These are phyloP conservation scores for Didymella keratinophila DNA, from an alignment of 2,329 filamentous ascomycete genomes.

Conservation along the genomic window DNA sequence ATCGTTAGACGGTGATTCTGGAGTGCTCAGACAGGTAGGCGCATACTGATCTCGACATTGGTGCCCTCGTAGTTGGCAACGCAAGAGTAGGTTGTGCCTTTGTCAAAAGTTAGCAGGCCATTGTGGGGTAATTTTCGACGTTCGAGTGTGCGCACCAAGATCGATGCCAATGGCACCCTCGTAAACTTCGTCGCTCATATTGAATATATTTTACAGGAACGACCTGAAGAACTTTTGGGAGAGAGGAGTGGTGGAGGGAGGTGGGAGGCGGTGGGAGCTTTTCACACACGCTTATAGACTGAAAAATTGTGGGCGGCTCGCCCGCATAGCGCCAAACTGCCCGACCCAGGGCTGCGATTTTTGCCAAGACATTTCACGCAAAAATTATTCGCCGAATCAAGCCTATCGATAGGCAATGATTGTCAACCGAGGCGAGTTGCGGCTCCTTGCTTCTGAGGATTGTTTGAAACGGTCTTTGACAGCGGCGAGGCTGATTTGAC, in stretches of 20 bases:
- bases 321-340: constrained; percentile 25
- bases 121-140: constrained; percentile 38
- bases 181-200: constrained; percentile 97
- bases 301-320: constrained; percentile 26
- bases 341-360: constrained; percentile 1
- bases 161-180: constrained; percentile 99
- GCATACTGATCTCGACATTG: constrained; percentile 97
- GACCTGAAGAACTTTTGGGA: constrained; percentile 40
- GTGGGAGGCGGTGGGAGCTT: constrained; percentile 39
- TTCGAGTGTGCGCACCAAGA: constrained; percentile 72
- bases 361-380: constrained; percentile 16
- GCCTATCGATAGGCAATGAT: constrained; percentile 18
- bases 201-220: constrained; percentile 53
- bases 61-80: constrained; percentile 99
- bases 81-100: constrained; percentile 99
- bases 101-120: constrained; percentile 46
- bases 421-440: constrained; percentile 20
- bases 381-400: constrained; percentile 23
- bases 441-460: constrained; percentile 4
- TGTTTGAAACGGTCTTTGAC: not conserved
- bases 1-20: constrained; percentile 30
- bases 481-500: not conserved
- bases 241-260: constrained; percentile 43
- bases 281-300: constrained; percentile 27
- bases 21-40: constrained; percentile 18